A percentile compares a stretch with the other conserved stretches of the same genome.
Evolutionary conservation across 164 flowering plant genomes (phyloP).

Genomic region (grape (Vitis vinifera)): ASM3070453v1 NC_081809.1:26020501-26021000

Average conservation of each 20-base stretch:
- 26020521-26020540: neutral
- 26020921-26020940: neutral
- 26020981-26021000: conserved; percentile 96
- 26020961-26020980: conserved; percentile 37
- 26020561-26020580: neutral
- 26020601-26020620: conserved; percentile 75
- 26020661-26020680: conserved; percentile 5
- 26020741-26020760: neutral
- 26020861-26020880: neutral
- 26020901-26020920: neutral
- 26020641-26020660: conserved; percentile 68
- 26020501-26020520: neutral
- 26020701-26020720: neutral
- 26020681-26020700: neutral
- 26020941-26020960: neutral
- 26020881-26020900: neutral
- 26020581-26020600: conserved; percentile 78
- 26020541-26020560: neutral
- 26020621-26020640: conserved; percentile 88
- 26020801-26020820: neutral
- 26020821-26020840: no score
- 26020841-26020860: no score
- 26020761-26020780: neutral
- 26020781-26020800: neutral
- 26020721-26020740: neutral